Percentiles rank a stretch among this genome's conserved stretches.
Conservation (phyloP, 1,284 basidiomycete species). For the Puccinia horiana region DNA sequence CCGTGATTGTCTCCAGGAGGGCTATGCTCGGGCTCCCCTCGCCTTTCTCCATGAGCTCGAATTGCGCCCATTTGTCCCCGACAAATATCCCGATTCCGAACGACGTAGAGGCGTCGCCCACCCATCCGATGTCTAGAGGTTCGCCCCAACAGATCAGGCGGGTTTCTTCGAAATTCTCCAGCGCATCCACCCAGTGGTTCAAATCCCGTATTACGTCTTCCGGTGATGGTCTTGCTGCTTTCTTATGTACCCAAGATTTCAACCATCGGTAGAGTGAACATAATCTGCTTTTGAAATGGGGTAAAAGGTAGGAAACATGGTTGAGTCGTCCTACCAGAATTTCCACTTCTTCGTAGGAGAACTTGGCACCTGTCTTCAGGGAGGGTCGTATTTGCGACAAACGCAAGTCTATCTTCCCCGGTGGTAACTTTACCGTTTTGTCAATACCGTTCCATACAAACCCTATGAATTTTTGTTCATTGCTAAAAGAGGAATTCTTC, state of each 20-base stretch:
- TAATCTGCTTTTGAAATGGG: background rate
- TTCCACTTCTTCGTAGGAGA: background rate
- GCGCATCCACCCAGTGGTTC: background rate
- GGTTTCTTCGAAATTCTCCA: background rate
- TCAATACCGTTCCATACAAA: constrained; percentile 10
- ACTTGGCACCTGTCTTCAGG: background rate
- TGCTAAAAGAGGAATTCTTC: background rate
- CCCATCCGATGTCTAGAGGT: background rate
- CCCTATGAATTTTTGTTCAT: constrained; percentile 13
- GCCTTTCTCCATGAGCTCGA: too few relatives aligned
- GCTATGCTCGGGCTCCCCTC: too few relatives aligned
- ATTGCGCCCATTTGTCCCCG: background rate
- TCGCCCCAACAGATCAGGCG: background rate
- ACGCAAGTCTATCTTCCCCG: background rate
- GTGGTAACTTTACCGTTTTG: background rate
- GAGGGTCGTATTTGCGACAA: background rate
- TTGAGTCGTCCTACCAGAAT: background rate
- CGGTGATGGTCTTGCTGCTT: background rate
- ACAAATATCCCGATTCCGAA: background rate
- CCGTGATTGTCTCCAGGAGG: too few relatives aligned
- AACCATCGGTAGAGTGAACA: background rate
- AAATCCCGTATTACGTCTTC: background rate
- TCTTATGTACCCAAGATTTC: background rate
- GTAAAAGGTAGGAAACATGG: constrained; percentile 9
- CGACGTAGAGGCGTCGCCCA: background rate